Conservation (phyloP, 2,329 filamentous ascomycete species). For the Diaporthe sp. region DNA sequence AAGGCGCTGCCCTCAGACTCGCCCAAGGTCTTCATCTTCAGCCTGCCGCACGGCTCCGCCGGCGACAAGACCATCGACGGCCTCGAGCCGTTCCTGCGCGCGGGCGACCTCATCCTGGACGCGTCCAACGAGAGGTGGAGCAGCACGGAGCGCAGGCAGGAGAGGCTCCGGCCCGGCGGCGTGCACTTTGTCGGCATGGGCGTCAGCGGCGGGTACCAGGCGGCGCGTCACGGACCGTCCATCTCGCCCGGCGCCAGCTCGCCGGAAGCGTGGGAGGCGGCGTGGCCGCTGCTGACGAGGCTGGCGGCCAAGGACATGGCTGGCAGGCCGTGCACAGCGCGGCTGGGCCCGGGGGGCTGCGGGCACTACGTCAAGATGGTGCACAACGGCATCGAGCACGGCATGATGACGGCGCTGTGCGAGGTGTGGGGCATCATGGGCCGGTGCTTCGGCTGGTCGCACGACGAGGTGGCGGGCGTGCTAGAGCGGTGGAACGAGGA, state of each 20-base stretch:
- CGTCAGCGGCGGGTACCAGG: slow-evolving; percentile 78
- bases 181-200: slow-evolving; percentile 78
- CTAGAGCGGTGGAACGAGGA: slow-evolving; percentile 70
- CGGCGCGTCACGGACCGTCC: slow-evolving; percentile 75
- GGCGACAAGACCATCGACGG: slow-evolving; percentile 54
- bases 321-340: slow-evolving; percentile 71
- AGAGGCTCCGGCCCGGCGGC: slow-evolving; percentile 66
- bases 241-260: slow-evolving; percentile 74
- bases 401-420: slow-evolving; percentile 74
- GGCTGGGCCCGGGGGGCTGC: slow-evolving; percentile 72
- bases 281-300: slow-evolving; percentile 72
- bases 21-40: slow-evolving; percentile 66
- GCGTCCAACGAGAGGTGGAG: slow-evolving; percentile 77
- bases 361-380: slow-evolving; percentile 84
- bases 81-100: slow-evolving; percentile 62
- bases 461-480: slow-evolving; percentile 71
- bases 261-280: slow-evolving; percentile 65
- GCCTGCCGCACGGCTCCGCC: slow-evolving; percentile 61
- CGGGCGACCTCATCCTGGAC: slow-evolving; percentile 77
- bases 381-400: slow-evolving; percentile 81
- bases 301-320: slow-evolving; percentile 74
- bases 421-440: slow-evolving; percentile 77
- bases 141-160: slow-evolving; percentile 74
- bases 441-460: slow-evolving; percentile 67
- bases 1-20: slow-evolving; percentile 55